These are phyloP conservation scores for Vaccinium corymbosum DNA, from an alignment of 148 eudicot species.

Conservation along the genomic window DNA sequence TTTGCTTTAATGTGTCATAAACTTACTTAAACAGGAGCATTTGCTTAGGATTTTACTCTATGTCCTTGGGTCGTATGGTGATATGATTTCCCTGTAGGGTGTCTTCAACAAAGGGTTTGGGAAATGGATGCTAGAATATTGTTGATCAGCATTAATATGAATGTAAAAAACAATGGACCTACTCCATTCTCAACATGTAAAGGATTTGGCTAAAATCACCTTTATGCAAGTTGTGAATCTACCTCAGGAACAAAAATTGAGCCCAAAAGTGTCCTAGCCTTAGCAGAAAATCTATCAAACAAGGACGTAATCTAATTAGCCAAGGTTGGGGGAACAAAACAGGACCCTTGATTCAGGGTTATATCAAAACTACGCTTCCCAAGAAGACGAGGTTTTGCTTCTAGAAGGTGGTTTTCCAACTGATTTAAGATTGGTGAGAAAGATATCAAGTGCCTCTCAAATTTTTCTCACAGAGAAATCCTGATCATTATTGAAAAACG, in stretches of 20 bases:
- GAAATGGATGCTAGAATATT: background rate
- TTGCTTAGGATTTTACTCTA: background rate
- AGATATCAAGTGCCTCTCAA: background rate
- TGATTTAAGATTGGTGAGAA: background rate
- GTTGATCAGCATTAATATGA: background rate
- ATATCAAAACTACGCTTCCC: background rate
- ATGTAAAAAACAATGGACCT: background rate
- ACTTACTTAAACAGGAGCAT: background rate
- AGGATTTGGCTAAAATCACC: background rate
- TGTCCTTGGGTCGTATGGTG: background rate
- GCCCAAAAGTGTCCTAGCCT: background rate
- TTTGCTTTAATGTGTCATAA: background rate
- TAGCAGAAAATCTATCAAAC: background rate
- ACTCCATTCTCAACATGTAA: background rate
- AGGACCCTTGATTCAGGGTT: background rate
- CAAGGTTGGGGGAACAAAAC: background rate
- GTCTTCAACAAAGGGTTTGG: background rate
- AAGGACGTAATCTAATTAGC: background rate
- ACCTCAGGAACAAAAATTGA: background rate
- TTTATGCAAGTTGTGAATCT: background rate
- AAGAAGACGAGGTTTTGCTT: background rate
- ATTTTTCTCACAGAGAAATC: background rate
- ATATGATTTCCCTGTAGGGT: background rate
- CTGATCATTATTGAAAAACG: background rate
- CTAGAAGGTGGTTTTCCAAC: background rate